Percentiles rank a stretch among this genome's conserved stretches.
Evolutionary conservation across 306 rosid genomes (phyloP).

Genomic region (Prunus davidiana): DNA sequence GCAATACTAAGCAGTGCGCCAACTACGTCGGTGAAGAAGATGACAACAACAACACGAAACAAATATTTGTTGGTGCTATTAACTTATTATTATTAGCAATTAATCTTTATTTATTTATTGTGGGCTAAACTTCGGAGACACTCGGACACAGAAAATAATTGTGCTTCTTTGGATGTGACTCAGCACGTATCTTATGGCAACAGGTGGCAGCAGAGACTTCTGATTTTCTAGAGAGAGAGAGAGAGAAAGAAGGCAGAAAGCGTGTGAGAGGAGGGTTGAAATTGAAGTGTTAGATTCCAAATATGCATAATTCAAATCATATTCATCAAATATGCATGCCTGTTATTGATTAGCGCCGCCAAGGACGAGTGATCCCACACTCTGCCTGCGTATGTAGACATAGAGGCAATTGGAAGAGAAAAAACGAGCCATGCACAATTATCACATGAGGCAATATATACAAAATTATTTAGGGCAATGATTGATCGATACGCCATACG

Average conservation of each 20-base stretch:
- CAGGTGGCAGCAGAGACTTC: constrained; percentile 8
- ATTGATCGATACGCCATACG: constrained; percentile 1
- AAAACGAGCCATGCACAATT: constrained; percentile 7
- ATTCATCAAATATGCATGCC: neutral
- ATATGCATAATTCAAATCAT: neutral
- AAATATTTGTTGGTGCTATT: neutral
- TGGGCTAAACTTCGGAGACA: constrained; percentile 2
- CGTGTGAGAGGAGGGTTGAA: constrained; percentile 17
- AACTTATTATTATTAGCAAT: neutral
- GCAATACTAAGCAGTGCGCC: neutral
- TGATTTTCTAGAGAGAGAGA: neutral
- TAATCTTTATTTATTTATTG: neutral
- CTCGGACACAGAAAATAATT: constrained; percentile 11
- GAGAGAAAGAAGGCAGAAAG: constrained; percentile 1
- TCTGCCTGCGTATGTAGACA: neutral
- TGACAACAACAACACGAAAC: neutral
- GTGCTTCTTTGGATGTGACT: constrained; percentile 9
- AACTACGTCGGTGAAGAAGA: neutral
- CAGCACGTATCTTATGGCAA: constrained; percentile 9
- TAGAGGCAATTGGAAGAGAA: neutral
- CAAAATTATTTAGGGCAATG: neutral
- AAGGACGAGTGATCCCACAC: neutral
- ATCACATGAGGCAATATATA: constrained; percentile 11
- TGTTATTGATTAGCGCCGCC: constrained; percentile 27
- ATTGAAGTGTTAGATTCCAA: neutral